Conservation (phyloP, 352 stramenopile genomes). For the Phytopythium cucurbitacearum region DNA sequence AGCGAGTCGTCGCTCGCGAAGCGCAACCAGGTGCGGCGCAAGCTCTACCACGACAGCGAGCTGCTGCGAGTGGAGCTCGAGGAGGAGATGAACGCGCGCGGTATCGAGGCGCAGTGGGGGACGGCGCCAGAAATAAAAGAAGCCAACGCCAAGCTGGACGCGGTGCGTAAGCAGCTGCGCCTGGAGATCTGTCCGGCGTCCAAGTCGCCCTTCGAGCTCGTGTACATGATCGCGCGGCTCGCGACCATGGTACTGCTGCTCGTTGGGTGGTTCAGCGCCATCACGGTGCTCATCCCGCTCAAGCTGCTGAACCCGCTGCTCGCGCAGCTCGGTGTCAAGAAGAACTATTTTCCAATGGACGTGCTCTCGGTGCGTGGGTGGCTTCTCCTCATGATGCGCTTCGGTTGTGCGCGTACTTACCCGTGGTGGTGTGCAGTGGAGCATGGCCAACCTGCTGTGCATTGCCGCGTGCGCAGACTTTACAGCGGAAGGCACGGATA, state of each 20-base stretch:
- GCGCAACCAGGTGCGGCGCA: constrained; percentile 65
- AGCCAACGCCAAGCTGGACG: constrained; percentile 53
- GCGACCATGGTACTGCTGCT: constrained; percentile 65
- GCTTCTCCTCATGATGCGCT: neutral
- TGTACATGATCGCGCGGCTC: constrained; percentile 65
- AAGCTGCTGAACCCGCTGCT: constrained; percentile 56
- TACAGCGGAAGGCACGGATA: constrained; percentile 41
- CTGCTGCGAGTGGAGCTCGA: constrained; percentile 76
- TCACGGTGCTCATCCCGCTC: constrained; percentile 61
- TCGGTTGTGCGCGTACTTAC: constrained; percentile 5
- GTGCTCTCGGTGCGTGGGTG: constrained; percentile 37
- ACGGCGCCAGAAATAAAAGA: constrained; percentile 39
- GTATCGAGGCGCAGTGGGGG: constrained; percentile 56
- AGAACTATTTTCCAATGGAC: constrained; percentile 81
- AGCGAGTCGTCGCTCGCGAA: constrained; percentile 46
- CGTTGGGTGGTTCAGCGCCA: constrained; percentile 69
- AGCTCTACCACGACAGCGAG: constrained; percentile 71
- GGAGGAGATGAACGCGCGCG: constrained; percentile 63
- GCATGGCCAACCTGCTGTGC: constrained; percentile 48
- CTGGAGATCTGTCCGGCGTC: constrained; percentile 50
- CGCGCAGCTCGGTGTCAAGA: constrained; percentile 47
- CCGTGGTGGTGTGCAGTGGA: constrained; percentile 16
- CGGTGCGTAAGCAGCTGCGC: constrained; percentile 53
- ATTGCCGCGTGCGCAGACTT: constrained; percentile 46
- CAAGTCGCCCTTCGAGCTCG: constrained; percentile 39